Base-by-base conservation (phyloP, 1,284 basidiomycete species). In the Cryptococcus floricola region DNA sequence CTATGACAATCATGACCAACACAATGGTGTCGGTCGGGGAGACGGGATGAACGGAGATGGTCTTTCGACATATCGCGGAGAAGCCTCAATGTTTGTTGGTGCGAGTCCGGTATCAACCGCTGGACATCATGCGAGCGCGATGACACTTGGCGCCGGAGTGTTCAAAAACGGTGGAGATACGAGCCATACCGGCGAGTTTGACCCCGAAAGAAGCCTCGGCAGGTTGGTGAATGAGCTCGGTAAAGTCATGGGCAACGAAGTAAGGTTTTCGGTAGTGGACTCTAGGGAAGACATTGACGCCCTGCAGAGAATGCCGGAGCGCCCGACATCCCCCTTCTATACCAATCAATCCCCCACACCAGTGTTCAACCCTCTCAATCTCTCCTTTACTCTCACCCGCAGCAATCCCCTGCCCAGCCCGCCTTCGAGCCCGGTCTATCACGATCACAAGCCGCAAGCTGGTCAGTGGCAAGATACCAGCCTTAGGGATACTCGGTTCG, bases 61-160 rank as follows among this genome's bases (percentile, higher is more conserved):
- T 34, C 31, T 10, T 6, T 34, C 31, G 31, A 34, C 31, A 2
- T 34, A 34, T 34, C 31, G 31, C 31, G 13, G 44, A 52, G 52
- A 38, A 61, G 39, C 48, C 48, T 25, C 31, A 10, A 39, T 60
- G 51, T 56, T 50, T 27, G 50, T 67, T 14, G 69, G 61, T 8
- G 58, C 60, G 4, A 73, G 70, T 44, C 75, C 88, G 0, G 77
- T 88, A 57, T 90, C 88, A 0, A 92, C 90, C 0, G 84, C 84
- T 9, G 87, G 85, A 1, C 91, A 94, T 72, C 91, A 94, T 74
- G 88, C 88, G 34, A 89, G 87, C 61, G 87, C 83, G 0, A 80
- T 92, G 48, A 93, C 91, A 0, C 80, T 94, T 18, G 88, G 82
- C 53, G 88, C 89, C 3, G 90, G 91, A 0, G 80, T 93, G 4